A percentile compares a stretch with the other conserved stretches of the same genome.
These are phyloP conservation scores for Cytospora schulzeri DNA, from an alignment of 2,329 filamentous ascomycete species.

Conservation along the genomic window DNA sequence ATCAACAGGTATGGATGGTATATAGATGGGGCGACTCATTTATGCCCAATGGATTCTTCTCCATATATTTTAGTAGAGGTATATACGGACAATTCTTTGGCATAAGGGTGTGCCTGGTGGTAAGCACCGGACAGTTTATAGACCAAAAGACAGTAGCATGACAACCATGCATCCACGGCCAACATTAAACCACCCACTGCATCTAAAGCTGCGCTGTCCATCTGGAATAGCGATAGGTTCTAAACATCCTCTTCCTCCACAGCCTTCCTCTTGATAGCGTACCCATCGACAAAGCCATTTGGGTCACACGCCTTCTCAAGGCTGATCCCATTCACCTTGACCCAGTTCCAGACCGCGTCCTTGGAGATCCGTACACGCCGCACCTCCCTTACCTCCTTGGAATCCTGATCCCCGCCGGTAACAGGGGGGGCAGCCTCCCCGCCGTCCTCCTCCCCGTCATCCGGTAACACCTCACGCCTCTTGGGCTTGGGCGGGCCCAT, in stretches of 20 bases:
- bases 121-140: not conserved
- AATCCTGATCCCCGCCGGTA: constrained; percentile 32
- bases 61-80: no score
- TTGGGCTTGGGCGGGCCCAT: constrained; percentile 44
- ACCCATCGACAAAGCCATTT: constrained; percentile 72
- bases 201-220: not conserved
- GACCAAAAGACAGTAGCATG: not conserved
- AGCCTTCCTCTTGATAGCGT: constrained; percentile 52
- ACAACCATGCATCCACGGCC: not conserved
- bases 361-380: constrained; percentile 55
- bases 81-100: no score
- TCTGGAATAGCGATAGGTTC: not conserved
- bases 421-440: constrained; percentile 27
- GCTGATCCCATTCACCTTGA: constrained; percentile 61
- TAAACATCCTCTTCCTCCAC: constrained; percentile 28
- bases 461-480: constrained; percentile 1
- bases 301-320: constrained; percentile 70
- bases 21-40: not conserved
- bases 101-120: not conserved
- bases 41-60: no score
- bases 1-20: not conserved
- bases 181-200: not conserved
- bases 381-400: constrained; percentile 36
- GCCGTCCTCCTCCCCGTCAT: constrained; percentile 30
- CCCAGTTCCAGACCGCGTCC: constrained; percentile 66